Evolutionary conservation across 495 filamentous ascomycete genomes (phyloP).

Genomic region (Letharia columbiana): DNA sequence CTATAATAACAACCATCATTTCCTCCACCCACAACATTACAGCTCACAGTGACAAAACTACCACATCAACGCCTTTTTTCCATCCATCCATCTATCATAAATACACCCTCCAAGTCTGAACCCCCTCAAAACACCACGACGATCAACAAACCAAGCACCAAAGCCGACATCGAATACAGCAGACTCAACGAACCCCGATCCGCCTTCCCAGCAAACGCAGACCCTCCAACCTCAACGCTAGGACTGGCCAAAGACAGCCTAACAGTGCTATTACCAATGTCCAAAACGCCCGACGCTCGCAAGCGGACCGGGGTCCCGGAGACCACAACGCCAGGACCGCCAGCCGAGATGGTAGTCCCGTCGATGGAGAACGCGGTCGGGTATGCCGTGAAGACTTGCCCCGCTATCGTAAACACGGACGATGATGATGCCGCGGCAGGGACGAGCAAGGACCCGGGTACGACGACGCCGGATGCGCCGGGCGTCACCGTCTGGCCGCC

Average conservation of each 20-base stretch:
- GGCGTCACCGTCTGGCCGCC: conserved; percentile 4
- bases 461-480: background rate
- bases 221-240: background rate
- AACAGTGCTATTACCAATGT: background rate
- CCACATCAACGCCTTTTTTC: too few species aligned
- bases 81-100: too few species aligned
- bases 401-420: too few species aligned
- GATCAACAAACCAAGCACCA: background rate
- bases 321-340: background rate
- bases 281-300: background rate
- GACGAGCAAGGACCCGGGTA: too few species aligned
- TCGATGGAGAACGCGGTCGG: conserved; percentile 8
- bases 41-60: too few species aligned
- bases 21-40: too few species aligned
- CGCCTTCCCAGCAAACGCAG: background rate
- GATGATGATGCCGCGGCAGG: too few species aligned
- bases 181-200: background rate
- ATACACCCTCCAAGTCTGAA: background rate
- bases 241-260: background rate
- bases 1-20: too few species aligned
- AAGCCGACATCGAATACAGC: background rate
- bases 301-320: background rate
- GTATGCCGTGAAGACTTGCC: background rate
- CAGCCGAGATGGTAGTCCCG: background rate
- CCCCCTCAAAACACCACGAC: too few species aligned